Evolutionary conservation across 176 grass and related monocot genomes (phyloP), one percentile per base, ranked within the genome.

Genomic region (Ensete ventricosum): DNA sequence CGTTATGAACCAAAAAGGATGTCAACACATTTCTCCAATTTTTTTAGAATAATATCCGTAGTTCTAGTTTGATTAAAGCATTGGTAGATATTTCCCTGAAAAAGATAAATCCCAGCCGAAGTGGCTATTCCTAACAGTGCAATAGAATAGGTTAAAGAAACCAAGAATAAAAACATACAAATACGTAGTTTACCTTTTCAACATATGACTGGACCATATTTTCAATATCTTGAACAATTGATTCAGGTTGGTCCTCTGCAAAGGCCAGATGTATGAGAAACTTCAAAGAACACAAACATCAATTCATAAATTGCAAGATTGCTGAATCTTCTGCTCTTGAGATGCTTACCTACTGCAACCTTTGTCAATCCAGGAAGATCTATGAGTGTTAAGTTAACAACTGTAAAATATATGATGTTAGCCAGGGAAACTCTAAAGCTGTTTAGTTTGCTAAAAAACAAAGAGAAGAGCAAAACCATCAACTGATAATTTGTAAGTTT

Each of bases 351-450:
- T 89, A 99, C 88, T 53, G 96, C 96, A 68, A 99, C 96, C 84
- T 99, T 99, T 9, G 96, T 99, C 67, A 99, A 62, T 51, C 96
- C 96, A 84, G 96, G 96, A 88, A 99, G 96, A 91, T 99, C 96
- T 53, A 99, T 89, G 77, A 95, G 86, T 83, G 96, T 99, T 81
- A 99, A 88, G 80, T 99, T 91, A 77, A 99, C 96, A 88, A 99
- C 96, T 99, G 91, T 11, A 81, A 76, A 80, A 81, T 1, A 83
- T 26, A 26, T 29, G 50, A 74, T 70, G 43, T 29, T 29, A 29
- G 29, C 29, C 29, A 29, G 29, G 29, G 3, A 29, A 29, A 29
- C 29, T 29, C 29, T 29, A 29, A 29, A 29, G 29, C 29, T 29
- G 29, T 29, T 29, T 29, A 29, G 29, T 29, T 29, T 29, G 29